A percentile compares a stretch with the other conserved stretches of the same genome.
These are phyloP conservation scores for Edaphochlamys debaryana DNA, from an alignment of 139 green algal genomes.

Conservation along the genomic window DNA sequence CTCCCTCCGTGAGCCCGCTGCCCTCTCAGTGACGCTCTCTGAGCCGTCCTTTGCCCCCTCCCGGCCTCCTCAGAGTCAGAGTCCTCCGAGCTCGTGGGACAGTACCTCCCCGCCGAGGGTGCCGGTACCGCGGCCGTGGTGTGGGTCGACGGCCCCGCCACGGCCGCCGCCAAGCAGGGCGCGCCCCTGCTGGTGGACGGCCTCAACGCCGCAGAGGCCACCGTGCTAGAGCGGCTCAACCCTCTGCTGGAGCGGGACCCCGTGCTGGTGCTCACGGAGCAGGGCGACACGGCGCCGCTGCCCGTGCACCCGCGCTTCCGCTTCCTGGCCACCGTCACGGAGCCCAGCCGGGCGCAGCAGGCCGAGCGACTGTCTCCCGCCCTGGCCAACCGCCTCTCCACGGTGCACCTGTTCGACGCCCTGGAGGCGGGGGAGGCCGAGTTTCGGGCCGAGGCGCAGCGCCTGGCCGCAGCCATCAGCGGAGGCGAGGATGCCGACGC, in stretches of 20 bases:
- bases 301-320: conserved; percentile 1
- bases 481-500: neutral
- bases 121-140: neutral
- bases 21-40: too few species aligned
- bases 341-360: conserved; percentile 4
- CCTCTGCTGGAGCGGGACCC: conserved; percentile 46
- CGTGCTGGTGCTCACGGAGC: conserved; percentile 43
- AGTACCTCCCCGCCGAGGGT: conserved; percentile 29
- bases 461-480: neutral
- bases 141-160: conserved; percentile 52
- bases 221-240: conserved; percentile 54
- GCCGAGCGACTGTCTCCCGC: conserved; percentile 46
- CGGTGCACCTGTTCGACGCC: conserved; percentile 44
- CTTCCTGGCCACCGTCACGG: conserved; percentile 44
- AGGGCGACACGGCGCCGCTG: conserved; percentile 32
- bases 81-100: conserved; percentile 46
- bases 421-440: conserved; percentile 8
- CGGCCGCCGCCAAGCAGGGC: neutral
- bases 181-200: conserved; percentile 39
- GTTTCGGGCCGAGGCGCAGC: conserved; percentile 34
- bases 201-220: conserved; percentile 43
- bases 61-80: conserved; percentile 49
- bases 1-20: too few species aligned
- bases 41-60: too few species aligned
- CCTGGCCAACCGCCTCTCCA: conserved; percentile 47